phyloP scores from a whole-genome alignment of 306 rosid genomes.

The Vigna radiata region DNA sequence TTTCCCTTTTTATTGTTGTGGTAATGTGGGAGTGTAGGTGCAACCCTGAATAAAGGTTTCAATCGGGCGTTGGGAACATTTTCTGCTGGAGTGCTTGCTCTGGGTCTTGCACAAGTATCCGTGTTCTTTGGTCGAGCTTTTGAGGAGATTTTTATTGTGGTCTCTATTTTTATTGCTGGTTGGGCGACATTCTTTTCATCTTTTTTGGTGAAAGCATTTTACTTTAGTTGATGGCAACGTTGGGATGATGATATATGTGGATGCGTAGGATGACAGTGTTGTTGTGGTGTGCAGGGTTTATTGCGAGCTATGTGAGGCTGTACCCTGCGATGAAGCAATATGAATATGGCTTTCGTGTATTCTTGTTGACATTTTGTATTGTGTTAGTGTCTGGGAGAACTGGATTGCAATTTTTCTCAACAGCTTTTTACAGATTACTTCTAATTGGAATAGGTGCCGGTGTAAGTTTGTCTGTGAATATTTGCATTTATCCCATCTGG shows the following conservation, averaged over 20 bases:
- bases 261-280: background rate
- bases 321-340: slow-evolving; percentile 75
- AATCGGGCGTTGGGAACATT: slow-evolving; percentile 84
- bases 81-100: slow-evolving; percentile 73
- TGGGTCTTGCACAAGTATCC: slow-evolving; percentile 61
- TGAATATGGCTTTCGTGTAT: slow-evolving; percentile 81
- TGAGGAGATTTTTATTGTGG: slow-evolving; percentile 57
- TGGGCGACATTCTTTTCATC: slow-evolving; percentile 10
- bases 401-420: slow-evolving; percentile 52
- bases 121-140: slow-evolving; percentile 51
- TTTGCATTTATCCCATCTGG: slow-evolving; percentile 75
- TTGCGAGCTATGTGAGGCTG: slow-evolving; percentile 60
- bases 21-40: slow-evolving; percentile 53
- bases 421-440: slow-evolving; percentile 68
- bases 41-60: slow-evolving; percentile 76
- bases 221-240: background rate
- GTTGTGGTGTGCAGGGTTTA: slow-evolving; percentile 56
- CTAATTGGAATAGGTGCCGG: slow-evolving; percentile 78
- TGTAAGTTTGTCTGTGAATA: slow-evolving; percentile 62
- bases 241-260: background rate
- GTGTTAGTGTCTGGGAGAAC: slow-evolving; percentile 67
- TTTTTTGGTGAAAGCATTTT: background rate
- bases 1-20: background rate
- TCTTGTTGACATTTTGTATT: slow-evolving; percentile 77
- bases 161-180: slow-evolving; percentile 73